Evolutionary conservation across 805 yeast species (phyloP).

Genomic region (Lachancea kluyveri): DNA sequence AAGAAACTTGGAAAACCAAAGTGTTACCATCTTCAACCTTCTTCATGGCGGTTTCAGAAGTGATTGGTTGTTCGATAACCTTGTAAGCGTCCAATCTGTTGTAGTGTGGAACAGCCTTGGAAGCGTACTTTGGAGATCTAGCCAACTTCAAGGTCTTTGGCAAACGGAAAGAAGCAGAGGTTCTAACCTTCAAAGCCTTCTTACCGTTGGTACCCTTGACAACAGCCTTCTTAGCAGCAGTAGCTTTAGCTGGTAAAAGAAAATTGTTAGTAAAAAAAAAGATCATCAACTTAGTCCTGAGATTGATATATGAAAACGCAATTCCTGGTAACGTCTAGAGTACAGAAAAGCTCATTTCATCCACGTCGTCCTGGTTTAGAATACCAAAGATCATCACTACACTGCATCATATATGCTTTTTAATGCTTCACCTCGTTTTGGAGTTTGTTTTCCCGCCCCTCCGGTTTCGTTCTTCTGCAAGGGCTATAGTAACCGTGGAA

Average conservation of each 20-base stretch:
- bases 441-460: too few species aligned
- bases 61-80: conserved; percentile 89
- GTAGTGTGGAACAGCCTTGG: conserved; percentile 96
- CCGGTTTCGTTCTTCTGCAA: too few species aligned
- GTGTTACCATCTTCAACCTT: conserved; percentile 99
- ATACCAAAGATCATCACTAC: too few species aligned
- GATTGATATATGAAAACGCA: too few species aligned
- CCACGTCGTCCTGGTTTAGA: too few species aligned
- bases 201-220: conserved; percentile 92
- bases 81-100: conserved; percentile 95
- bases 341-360: too few species aligned
- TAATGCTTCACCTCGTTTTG: too few species aligned
- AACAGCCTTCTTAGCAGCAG: conserved; percentile 98
- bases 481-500: too few species aligned
- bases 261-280: conserved; percentile 17
- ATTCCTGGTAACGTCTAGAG: too few species aligned
- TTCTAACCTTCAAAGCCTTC: conserved; percentile 90
- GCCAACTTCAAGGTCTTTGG: conserved; percentile 96
- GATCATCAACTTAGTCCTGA: too few species aligned
- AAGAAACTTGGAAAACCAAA: conserved; percentile 95
- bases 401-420: too few species aligned
- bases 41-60: conserved; percentile 98
- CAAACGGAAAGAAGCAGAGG: conserved; percentile 89
- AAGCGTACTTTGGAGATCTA: conserved; percentile 91
- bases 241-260: conserved; percentile 60